phyloP scores from a whole-genome alignment of 768 basidiomycete genomes.

The Lentinula lateritia region DNA sequence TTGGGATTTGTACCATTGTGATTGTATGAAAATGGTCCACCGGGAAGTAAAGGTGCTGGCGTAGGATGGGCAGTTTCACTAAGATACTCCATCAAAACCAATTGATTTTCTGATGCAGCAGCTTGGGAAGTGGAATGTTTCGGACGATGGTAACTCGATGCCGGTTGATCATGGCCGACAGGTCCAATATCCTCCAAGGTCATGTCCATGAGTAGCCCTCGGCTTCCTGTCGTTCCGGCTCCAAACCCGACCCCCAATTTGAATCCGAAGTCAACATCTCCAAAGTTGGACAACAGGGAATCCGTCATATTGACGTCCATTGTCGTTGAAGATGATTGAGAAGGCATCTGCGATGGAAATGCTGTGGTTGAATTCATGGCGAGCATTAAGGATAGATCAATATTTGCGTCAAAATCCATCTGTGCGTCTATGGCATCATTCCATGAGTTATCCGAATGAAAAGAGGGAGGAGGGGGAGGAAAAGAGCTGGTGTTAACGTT shows the following conservation, averaged over 20 bases:
- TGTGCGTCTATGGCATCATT: slow-evolving; percentile 1
- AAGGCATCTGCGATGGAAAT: background rate
- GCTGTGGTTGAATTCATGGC: background rate
- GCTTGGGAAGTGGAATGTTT: background rate
- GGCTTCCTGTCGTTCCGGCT: background rate
- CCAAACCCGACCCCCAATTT: background rate
- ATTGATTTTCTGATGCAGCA: background rate
- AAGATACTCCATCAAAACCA: slow-evolving; percentile 25
- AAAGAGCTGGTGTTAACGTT: background rate
- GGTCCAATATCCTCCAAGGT: slow-evolving; percentile 1
- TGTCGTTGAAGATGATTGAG: background rate
- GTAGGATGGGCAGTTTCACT: slow-evolving; percentile 12
- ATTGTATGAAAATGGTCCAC: background rate
- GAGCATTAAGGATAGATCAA: background rate
- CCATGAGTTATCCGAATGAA: background rate
- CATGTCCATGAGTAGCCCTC: slow-evolving; percentile 2
- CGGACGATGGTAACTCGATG: slow-evolving; percentile 4
- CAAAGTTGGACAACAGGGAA: background rate
- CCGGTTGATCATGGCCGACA: slow-evolving; percentile 4
- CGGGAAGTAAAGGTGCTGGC: background rate
- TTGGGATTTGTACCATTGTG: background rate
- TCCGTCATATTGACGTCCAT: background rate
- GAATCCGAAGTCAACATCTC: background rate
- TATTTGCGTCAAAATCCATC: slow-evolving; percentile 1
- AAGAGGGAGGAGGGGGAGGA: background rate